Conservation (phyloP, 257 asterid genomes). For the Ligustrum vulgare region DNA sequence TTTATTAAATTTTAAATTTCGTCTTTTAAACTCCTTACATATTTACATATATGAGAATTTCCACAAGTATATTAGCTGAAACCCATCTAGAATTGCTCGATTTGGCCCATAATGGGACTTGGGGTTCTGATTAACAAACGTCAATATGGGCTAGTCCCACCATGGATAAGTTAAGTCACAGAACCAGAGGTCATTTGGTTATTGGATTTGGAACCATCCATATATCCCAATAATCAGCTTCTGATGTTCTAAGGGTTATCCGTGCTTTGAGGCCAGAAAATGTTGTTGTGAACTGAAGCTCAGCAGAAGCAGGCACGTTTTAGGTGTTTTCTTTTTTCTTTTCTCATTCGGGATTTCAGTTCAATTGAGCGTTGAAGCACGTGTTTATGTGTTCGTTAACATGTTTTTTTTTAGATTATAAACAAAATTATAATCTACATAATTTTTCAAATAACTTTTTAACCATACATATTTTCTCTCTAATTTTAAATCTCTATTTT, state of each 20-base stretch:
- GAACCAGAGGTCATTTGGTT: slow-evolving; percentile 84
- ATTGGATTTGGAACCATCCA: slow-evolving; percentile 83
- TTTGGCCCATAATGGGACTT: slow-evolving; percentile 68
- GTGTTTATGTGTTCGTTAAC: too few species aligned
- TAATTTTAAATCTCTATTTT: too few species aligned
- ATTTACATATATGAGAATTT: too few species aligned
- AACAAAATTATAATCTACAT: too few species aligned
- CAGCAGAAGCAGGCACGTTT: slow-evolving; percentile 90
- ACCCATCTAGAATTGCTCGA: slow-evolving; percentile 69
- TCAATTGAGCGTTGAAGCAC: not conserved
- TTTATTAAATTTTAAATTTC: too few species aligned
- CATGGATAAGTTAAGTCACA: slow-evolving; percentile 77
- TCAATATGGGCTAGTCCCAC: slow-evolving; percentile 80
- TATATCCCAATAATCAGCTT: slow-evolving; percentile 56
- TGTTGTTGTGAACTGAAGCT: slow-evolving; percentile 94
- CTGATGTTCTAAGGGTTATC: slow-evolving; percentile 72
- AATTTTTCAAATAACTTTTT: too few species aligned
- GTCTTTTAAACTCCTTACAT: too few species aligned
- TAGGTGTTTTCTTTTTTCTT: not conserved
- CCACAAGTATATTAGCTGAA: slow-evolving; percentile 55
- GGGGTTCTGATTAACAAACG: slow-evolving; percentile 53
- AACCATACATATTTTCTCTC: too few species aligned
- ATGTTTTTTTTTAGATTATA: too few species aligned
- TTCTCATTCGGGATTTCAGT: not conserved
- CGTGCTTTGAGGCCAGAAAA: slow-evolving; percentile 70